Base-by-base conservation (phyloP, 345 rosid species). In the Brassica rapa region DNA sequence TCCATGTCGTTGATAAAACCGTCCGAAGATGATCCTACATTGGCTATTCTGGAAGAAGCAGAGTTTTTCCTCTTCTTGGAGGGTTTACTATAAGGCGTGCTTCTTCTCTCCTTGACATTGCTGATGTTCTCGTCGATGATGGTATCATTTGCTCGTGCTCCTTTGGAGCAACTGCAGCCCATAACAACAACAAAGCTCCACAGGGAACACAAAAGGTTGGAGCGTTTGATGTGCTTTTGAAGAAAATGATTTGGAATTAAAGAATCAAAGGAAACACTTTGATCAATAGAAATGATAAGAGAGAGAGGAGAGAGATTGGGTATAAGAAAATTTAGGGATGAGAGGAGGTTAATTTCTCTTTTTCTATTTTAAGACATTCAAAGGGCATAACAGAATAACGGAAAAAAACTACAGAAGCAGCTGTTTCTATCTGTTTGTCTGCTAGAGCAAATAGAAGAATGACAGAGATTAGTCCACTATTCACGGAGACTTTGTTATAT, bases 121-220 rank as follows among this genome's bases (percentile, higher is more conserved):
- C 64, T 83, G 39, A 76, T 67, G 43, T 41, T 81, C 5, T 73
- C 12, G 5, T 59, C 78, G 12, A 56, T 63, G 51, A 9, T 72
- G 56, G 8, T 70, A 3, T 77, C 85, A 71, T 78, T 74, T 29
- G 85, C 84, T 65, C 82, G 81, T 81, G 80, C 59, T 43, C 85
- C 94, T 85, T 93, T 95, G 49, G 96, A 86, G 90, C 96, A 91
- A 71, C 87, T 84, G 87, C 99, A 90, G 3, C 99, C 98, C 99
- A 91, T 95, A 46, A 12, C 6, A 1, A 46, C 53, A 6, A 46
- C 53, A 46, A 46, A 46, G 53, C n/a, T 41, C 14, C 51, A 41
- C 53, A 46, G 53, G 53, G 53, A 46, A 12, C 53, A 46, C 51
- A 43, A 51, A 49, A 51, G 57, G 57, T 51, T 51, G 8, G 21